Percentiles rank a stretch among this genome's conserved stretches.
Conservation (phyloP, 371 early-diverging fungal species). For the Blyttiomyces sp. region DNA sequence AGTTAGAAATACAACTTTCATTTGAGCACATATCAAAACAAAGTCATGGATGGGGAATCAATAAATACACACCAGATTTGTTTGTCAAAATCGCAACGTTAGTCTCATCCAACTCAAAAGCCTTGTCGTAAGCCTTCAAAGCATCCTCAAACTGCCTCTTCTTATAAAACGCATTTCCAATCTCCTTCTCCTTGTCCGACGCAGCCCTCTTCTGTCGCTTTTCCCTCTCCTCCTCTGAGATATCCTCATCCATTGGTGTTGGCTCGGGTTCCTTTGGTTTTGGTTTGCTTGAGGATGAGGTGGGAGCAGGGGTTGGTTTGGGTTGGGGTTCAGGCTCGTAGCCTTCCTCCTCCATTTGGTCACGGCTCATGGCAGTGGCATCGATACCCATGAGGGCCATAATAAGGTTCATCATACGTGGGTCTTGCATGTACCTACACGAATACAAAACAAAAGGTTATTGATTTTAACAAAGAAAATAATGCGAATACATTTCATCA, state of each 20-base stretch:
- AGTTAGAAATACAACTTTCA: neutral
- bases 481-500: no score
- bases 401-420: conserved; percentile 70
- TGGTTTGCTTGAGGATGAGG: conserved; percentile 18
- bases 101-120: conserved; percentile 83
- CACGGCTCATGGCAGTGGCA: conserved; percentile 38
- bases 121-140: conserved; percentile 82
- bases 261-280: conserved; percentile 36
- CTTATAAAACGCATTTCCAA: conserved; percentile 92
- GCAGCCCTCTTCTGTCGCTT: conserved; percentile 70
- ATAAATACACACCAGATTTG: conserved; percentile 53
- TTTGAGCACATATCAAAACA: neutral
- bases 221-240: conserved; percentile 44
- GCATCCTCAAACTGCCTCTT: conserved; percentile 89
- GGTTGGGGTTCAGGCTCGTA: conserved; percentile 13
- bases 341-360: conserved; percentile 21
- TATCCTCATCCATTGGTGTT: conserved; percentile 23
- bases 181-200: conserved; percentile 75
- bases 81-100: conserved; percentile 92
- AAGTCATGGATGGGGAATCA: neutral
- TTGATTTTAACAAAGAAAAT: neutral
- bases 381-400: conserved; percentile 73
- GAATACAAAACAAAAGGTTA: conserved; percentile 6
- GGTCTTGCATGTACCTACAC: conserved; percentile 70
- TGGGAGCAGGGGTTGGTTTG: conserved; percentile 25